phyloP scores from a whole-genome alignment of 345 rosid genomes.

The Citrus medica region DNA sequence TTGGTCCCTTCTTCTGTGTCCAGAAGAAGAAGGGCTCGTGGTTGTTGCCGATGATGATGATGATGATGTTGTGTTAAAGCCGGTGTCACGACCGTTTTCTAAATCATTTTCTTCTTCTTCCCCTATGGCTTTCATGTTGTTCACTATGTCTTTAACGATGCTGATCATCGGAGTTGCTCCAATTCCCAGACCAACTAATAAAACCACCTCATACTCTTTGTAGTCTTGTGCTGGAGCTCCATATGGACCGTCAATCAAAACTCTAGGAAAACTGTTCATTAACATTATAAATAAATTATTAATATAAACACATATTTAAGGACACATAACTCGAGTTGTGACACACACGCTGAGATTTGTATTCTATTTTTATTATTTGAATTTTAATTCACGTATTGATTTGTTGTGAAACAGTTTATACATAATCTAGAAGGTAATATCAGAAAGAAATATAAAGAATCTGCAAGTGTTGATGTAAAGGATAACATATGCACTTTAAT shows the following conservation, averaged over 20 bases:
- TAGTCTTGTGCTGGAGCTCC: constrained; percentile 94
- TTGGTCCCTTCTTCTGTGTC: constrained; percentile 35
- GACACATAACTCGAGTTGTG: no score
- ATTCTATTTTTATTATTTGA: not conserved
- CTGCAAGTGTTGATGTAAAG: not conserved
- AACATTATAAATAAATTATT: not conserved
- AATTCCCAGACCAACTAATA: constrained; percentile 75
- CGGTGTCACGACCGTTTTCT: constrained; percentile 32
- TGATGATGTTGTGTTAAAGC: not conserved
- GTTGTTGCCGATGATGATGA: constrained; percentile 8
- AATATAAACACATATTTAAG: not conserved
- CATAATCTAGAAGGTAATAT: not conserved
- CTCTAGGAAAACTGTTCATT: constrained; percentile 59
- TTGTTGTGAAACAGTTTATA: not conserved
- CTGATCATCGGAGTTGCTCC: constrained; percentile 95
- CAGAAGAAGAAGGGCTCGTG: constrained; percentile 27
- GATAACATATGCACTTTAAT: not conserved
- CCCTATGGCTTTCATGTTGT: constrained; percentile 48
- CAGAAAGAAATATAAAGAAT: not conserved
- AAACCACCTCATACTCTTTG: constrained; percentile 67
- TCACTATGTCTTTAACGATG: constrained; percentile 74
- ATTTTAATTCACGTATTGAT: no score
- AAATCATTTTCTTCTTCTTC: constrained; percentile 35
- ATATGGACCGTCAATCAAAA: constrained; percentile 75
- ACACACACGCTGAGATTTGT: no score